These are phyloP conservation scores for Puccinia hordei DNA, from an alignment of 1,284 basidiomycete species.

Conservation along the genomic window DNA sequence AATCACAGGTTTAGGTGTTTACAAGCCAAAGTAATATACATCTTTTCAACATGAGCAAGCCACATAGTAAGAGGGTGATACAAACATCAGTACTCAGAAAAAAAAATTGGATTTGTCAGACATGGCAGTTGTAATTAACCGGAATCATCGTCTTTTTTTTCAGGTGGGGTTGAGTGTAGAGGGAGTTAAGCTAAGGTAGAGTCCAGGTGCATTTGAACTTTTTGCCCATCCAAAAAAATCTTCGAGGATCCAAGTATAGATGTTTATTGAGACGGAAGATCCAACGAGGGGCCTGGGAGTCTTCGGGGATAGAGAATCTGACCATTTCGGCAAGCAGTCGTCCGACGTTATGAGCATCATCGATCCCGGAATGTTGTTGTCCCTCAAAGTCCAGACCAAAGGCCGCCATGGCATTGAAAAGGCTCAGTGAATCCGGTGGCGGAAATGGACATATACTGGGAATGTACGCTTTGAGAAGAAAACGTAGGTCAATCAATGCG, in stretches of 20 bases:
- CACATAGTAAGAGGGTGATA: background rate
- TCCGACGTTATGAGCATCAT: slow-evolving; percentile 41
- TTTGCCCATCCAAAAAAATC: slow-evolving; percentile 48
- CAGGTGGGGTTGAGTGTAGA: background rate
- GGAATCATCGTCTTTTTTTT: background rate
- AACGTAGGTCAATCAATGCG: slow-evolving; percentile 41
- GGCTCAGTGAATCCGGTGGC: slow-evolving; percentile 12
- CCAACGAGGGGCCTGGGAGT: slow-evolving; percentile 16
- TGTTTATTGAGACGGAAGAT: slow-evolving; percentile 35
- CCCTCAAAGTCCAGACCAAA: slow-evolving; percentile 48
- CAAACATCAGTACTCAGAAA: background rate
- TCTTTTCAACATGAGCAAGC: background rate
- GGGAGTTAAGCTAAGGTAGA: slow-evolving; percentile 11
- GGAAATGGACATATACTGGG: slow-evolving; percentile 24
- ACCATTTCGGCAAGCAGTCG: slow-evolving; percentile 34
- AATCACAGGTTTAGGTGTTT: background rate
- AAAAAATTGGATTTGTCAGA: background rate
- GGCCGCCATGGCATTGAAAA: slow-evolving; percentile 16
- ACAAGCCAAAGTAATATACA: background rate
- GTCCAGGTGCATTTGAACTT: slow-evolving; percentile 43
- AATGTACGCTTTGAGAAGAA: slow-evolving; percentile 39
- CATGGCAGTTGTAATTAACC: too few relatives aligned
- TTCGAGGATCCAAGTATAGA: slow-evolving; percentile 21
- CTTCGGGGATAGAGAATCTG: background rate
- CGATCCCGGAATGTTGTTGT: slow-evolving; percentile 43